These are phyloP conservation scores for Tuber microsphaerosporum DNA, from an alignment of 495 filamentous ascomycete species.

Conservation along the genomic window DNA sequence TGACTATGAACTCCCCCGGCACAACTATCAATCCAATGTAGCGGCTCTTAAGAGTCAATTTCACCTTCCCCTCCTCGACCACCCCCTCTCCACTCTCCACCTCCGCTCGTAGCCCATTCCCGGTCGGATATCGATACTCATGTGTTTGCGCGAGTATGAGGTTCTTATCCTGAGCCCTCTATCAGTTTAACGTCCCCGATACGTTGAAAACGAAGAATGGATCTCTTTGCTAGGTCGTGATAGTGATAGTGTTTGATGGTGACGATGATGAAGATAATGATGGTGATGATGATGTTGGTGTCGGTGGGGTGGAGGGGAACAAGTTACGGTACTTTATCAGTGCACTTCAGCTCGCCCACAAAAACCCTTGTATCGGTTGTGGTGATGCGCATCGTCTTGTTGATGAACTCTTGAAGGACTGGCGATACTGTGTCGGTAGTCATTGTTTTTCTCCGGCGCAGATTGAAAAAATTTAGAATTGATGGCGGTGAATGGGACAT, in stretches of 20 bases:
- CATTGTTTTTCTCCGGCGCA: background rate
- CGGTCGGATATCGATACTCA: slow-evolving; percentile 73
- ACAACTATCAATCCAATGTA: slow-evolving; percentile 87
- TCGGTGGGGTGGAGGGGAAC: background rate
- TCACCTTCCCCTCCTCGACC: slow-evolving; percentile 44
- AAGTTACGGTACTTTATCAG: slow-evolving; percentile 61
- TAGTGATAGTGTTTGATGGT: background rate
- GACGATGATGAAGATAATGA: background rate
- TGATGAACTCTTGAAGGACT: slow-evolving; percentile 47
- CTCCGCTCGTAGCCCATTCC: slow-evolving; percentile 47
- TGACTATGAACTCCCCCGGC: slow-evolving; percentile 74
- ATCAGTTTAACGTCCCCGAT: background rate
- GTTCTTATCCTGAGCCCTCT: slow-evolving; percentile 59
- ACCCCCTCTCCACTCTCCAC: slow-evolving; percentile 44
- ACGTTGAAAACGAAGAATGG: slow-evolving; percentile 1
- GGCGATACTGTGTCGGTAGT: slow-evolving; percentile 11
- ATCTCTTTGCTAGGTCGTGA: background rate
- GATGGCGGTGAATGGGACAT: background rate
- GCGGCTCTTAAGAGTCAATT: slow-evolving; percentile 68
- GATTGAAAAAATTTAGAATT: slow-evolving; percentile 4
- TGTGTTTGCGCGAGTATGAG: slow-evolving; percentile 75
- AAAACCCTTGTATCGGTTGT: slow-evolving; percentile 84
- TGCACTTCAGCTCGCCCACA: slow-evolving; percentile 84
- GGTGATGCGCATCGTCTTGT: slow-evolving; percentile 67
- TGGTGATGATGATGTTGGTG: background rate